Conservation (phyloP, 306 rosid genomes). For the Carpinus fangiana region DNA sequence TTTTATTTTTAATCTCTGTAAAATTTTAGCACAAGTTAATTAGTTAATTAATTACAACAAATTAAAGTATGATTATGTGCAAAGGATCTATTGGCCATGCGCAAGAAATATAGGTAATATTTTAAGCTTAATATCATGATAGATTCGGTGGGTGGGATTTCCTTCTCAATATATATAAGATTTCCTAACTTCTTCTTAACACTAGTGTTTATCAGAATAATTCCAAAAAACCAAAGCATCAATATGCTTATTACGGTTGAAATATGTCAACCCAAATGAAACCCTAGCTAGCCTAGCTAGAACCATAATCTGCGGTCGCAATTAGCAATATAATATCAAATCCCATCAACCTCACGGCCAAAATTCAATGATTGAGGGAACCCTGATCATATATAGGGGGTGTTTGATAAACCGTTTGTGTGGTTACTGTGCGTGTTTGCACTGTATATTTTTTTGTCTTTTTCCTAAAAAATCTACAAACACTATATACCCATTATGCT, state of each 20-base stretch:
- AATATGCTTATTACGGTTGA: neutral
- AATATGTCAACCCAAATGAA: slow-evolving; percentile 12
- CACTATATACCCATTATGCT: too few relatives aligned
- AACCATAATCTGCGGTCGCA: neutral
- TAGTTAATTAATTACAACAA: too few relatives aligned
- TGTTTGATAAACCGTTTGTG: too few relatives aligned
- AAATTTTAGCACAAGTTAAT: too few relatives aligned
- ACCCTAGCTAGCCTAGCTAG: neutral
- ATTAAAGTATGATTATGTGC: too few relatives aligned
- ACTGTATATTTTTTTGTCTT: too few relatives aligned
- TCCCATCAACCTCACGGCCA: neutral
- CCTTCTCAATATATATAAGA: slow-evolving; percentile 28
- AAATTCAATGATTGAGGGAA: neutral
- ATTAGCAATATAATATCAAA: slow-evolving; percentile 18
- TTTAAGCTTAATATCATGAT: neutral
- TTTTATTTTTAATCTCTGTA: too few relatives aligned
- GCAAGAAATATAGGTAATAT: neutral
- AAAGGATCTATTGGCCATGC: too few relatives aligned
- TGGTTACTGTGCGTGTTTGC: too few relatives aligned
- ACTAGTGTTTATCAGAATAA: neutral
- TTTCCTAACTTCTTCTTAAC: neutral
- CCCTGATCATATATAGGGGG: too few relatives aligned
- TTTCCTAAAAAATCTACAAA: too few relatives aligned
- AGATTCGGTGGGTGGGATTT: slow-evolving; percentile 27
- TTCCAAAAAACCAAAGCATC: slow-evolving; percentile 5